These are phyloP conservation scores for Sporothrix luriei DNA, from an alignment of 2,329 filamentous ascomycete species.

Conservation along the genomic window DNA sequence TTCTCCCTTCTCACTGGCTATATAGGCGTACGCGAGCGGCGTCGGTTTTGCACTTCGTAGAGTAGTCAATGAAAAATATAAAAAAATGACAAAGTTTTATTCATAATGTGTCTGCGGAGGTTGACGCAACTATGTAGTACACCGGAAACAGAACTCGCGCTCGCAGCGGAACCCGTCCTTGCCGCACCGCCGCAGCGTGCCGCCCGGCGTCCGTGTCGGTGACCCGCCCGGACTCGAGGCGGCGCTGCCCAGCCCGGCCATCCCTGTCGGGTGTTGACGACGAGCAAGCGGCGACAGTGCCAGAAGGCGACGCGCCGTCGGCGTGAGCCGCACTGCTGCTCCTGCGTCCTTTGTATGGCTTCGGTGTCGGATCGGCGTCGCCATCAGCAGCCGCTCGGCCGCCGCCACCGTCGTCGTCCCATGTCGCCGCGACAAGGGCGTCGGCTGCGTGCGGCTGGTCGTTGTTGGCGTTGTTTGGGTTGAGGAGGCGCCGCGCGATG, in stretches of 20 bases:
- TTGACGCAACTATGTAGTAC: conserved; percentile 37
- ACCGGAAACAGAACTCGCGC: conserved; percentile 63
- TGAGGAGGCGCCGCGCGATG: background rate
- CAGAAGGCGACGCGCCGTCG: background rate
- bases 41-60: background rate
- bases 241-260: background rate
- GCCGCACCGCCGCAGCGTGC: conserved; percentile 56
- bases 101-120: too few species aligned
- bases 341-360: background rate
- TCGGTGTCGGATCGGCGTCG: conserved; percentile 43
- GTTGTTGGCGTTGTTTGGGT: background rate
- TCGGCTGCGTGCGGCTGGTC: background rate
- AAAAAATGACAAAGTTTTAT: background rate
- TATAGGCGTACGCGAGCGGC: conserved; percentile 25
- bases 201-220: conserved; percentile 52
- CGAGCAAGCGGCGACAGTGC: conserved; percentile 30
- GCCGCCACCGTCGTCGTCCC: too few species aligned
- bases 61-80: conserved; percentile 6
- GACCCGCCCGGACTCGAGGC: conserved; percentile 36
- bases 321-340: background rate
- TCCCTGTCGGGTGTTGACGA: background rate
- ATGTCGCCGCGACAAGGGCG: conserved; percentile 9
- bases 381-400: conserved; percentile 1
- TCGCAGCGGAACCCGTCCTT: conserved; percentile 59
- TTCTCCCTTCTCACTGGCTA: background rate